Evolutionary conservation across 1,284 basidiomycete genomes (phyloP).

Genomic region (Microbotryum silenes-acaulis): DNA sequence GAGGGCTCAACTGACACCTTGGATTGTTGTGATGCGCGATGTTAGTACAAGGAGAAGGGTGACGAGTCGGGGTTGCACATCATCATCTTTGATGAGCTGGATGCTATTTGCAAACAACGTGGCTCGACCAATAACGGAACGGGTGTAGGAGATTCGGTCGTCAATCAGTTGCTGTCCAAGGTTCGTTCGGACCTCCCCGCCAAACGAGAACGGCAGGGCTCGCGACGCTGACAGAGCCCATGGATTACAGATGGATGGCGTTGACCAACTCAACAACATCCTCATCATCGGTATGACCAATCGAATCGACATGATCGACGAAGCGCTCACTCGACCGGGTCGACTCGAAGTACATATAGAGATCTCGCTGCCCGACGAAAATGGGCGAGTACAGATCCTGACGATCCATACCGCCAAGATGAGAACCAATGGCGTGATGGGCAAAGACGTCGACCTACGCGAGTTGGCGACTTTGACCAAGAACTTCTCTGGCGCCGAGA

Average conservation of each 20-base stretch:
- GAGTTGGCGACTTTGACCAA: conserved; percentile 84
- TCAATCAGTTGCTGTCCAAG: conserved; percentile 97
- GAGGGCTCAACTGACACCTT: no score
- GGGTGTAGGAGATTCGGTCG: conserved; percentile 95
- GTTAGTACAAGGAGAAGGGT: conserved; percentile 91
- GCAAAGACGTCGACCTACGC: conserved; percentile 69
- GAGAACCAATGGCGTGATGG: conserved; percentile 87
- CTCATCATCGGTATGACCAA: conserved; percentile 99
- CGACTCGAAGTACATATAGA: conserved; percentile 99
- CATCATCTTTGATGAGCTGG: conserved; percentile 98
- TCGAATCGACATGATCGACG: conserved; percentile 97
- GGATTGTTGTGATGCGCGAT: no score
- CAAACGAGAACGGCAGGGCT: neutral
- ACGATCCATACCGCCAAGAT: conserved; percentile 94
- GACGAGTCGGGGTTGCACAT: conserved; percentile 97
- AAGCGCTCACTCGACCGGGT: conserved; percentile 91
- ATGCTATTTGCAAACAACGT: conserved; percentile 98
- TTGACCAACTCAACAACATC: conserved; percentile 98
- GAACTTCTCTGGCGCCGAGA: conserved; percentile 97
- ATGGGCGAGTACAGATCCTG: conserved; percentile 87
- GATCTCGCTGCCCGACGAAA: conserved; percentile 91
- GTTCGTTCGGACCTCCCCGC: conserved; percentile 42
- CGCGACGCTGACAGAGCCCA: neutral
- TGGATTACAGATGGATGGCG: conserved; percentile 82
- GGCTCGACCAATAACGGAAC: conserved; percentile 73